Conservation (phyloP, 495 filamentous ascomycete species). For the Trichoderma virens region DNA sequence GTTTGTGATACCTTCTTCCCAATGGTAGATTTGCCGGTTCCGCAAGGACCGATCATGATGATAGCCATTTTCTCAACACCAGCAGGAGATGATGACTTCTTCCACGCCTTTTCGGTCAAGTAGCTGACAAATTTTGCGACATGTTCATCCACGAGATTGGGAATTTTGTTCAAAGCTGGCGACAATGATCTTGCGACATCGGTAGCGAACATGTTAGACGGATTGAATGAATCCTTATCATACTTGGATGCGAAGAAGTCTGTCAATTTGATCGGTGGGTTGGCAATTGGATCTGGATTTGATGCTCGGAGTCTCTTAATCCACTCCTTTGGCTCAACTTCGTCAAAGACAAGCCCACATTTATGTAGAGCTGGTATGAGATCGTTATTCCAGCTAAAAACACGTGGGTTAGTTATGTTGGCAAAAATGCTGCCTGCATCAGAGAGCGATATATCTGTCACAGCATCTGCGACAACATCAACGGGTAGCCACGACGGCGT, state of each 20-base stretch:
- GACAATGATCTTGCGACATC: not conserved
- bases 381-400: slow-evolving; percentile 44
- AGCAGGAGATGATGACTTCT: not conserved
- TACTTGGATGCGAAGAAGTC: slow-evolving; percentile 45
- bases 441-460: slow-evolving; percentile 27
- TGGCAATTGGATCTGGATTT: slow-evolving; percentile 41
- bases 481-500: slow-evolving; percentile 47
- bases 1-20: not conserved
- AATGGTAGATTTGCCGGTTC: not conserved
- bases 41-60: not conserved
- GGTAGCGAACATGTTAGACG: not conserved
- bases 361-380: slow-evolving; percentile 39
- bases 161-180: not conserved
- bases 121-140: not conserved
- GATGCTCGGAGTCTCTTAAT: slow-evolving; percentile 31
- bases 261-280: slow-evolving; percentile 54
- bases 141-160: not conserved
- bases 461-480: slow-evolving; percentile 39
- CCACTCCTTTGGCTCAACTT: slow-evolving; percentile 42
- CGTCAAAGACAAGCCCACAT: slow-evolving; percentile 38
- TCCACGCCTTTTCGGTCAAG: not conserved
- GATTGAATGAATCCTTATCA: slow-evolving; percentile 25
- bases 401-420: slow-evolving; percentile 43
- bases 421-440: slow-evolving; percentile 31
- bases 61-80: not conserved